A percentile compares a stretch with the other conserved stretches of the same genome.
Conservation (phyloP, 441 rosid genomes). For the Brassica hybrid region DNA sequence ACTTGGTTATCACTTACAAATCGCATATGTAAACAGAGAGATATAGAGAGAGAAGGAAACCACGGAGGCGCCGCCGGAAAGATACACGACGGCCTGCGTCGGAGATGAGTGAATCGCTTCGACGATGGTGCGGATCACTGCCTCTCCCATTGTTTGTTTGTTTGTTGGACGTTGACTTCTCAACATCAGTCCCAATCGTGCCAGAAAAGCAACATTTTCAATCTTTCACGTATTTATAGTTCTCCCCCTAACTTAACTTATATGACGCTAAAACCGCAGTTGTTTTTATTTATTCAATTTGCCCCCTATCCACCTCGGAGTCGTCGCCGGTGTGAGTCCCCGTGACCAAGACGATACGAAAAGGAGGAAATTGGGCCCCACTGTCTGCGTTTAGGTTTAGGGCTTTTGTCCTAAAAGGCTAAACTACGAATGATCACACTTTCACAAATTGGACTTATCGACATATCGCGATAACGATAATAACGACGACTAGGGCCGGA, state of each 20-base stretch:
- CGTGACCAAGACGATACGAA: slow-evolving; percentile 21
- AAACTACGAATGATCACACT: slow-evolving; percentile 7
- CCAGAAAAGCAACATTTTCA: slow-evolving; percentile 9
- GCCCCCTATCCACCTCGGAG: slow-evolving; percentile 28
- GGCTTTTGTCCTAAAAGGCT: slow-evolving; percentile 21
- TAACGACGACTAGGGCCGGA: slow-evolving; percentile 16
- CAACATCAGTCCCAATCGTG: slow-evolving; percentile 5
- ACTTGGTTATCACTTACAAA: not conserved
- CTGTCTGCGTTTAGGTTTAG: slow-evolving; percentile 10
- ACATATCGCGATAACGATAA: slow-evolving; percentile 25
- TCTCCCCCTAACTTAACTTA: not conserved
- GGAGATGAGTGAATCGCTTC: slow-evolving; percentile 79
- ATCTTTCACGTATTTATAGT: slow-evolving; percentile 9
- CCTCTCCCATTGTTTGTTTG: slow-evolving; percentile 54
- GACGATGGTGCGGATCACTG: slow-evolving; percentile 60
- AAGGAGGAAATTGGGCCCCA: slow-evolving; percentile 29
- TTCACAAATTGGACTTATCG: slow-evolving; percentile 21
- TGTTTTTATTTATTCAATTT: not conserved
- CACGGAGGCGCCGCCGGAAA: slow-evolving; percentile 95
- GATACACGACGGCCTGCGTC: slow-evolving; percentile 73
- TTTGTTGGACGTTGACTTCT: not conserved
- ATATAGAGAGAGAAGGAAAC: slow-evolving; percentile 40
- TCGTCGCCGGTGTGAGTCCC: slow-evolving; percentile 41
- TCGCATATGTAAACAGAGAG: slow-evolving; percentile 2
- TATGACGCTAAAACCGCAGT: not conserved